Evolutionary conservation across 768 basidiomycete genomes (phyloP).

Genomic region (Cystobasidium onofrii): DNA sequence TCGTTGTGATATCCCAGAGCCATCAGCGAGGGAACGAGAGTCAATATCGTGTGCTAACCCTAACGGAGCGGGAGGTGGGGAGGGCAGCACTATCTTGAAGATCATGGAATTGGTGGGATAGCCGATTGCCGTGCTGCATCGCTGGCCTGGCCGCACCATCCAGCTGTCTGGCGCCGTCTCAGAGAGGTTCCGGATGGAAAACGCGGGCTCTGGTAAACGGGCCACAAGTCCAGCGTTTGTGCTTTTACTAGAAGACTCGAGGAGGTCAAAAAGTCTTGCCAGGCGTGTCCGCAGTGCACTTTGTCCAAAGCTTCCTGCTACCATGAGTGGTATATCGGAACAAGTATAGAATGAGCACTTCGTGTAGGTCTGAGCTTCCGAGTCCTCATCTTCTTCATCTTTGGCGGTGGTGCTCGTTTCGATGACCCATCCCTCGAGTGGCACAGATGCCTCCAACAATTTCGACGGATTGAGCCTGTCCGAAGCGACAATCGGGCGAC

Average conservation of each 20-base stretch:
- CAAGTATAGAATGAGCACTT: slow-evolving; percentile 87
- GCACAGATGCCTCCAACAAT: slow-evolving; percentile 69
- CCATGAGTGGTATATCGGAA: slow-evolving; percentile 71
- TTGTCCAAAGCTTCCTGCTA: slow-evolving; percentile 80
- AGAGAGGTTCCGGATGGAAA: slow-evolving; percentile 47
- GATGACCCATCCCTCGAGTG: slow-evolving; percentile 88
- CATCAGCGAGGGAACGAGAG: background rate
- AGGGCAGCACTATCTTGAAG: background rate
- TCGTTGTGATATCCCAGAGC: background rate
- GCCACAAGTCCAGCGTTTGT: slow-evolving; percentile 50
- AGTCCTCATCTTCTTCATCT: slow-evolving; percentile 5
- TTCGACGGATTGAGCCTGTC: slow-evolving; percentile 66
- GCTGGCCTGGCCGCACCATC: slow-evolving; percentile 36
- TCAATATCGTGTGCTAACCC: background rate
- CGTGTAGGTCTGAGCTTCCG: slow-evolving; percentile 77
- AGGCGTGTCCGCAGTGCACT: slow-evolving; percentile 74
- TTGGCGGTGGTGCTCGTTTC: slow-evolving; percentile 62
- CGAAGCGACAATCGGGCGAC: slow-evolving; percentile 40
- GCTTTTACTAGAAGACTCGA: slow-evolving; percentile 51
- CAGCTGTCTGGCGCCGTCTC: background rate
- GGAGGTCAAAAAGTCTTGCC: slow-evolving; percentile 54
- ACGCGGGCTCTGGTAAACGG: slow-evolving; percentile 60
- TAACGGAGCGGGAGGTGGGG: background rate
- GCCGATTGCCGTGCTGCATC: background rate
- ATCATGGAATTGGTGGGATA: background rate